Evolutionary conservation across 2,329 filamentous ascomycete species (phyloP).

Genomic region (Pleurostoma richardsiae): DNA sequence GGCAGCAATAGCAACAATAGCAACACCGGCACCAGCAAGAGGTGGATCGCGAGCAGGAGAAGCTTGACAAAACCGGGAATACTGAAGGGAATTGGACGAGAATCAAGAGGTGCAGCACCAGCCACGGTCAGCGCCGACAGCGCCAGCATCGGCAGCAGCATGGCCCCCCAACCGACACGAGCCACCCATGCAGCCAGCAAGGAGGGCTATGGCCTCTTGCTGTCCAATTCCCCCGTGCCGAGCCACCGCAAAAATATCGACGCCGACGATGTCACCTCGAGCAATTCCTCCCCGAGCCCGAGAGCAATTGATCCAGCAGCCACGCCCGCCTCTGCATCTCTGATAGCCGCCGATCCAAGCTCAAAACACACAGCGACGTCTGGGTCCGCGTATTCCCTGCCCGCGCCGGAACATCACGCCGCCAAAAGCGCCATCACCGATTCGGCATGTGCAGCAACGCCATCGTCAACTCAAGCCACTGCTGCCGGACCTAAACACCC

Average conservation of each 20-base stretch:
- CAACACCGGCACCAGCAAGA: background rate
- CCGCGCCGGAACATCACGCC: too few species aligned
- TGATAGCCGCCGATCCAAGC: too few species aligned
- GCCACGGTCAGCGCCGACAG: constrained; percentile 11
- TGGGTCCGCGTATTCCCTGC: too few species aligned
- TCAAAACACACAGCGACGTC: too few species aligned
- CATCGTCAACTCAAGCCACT: too few species aligned
- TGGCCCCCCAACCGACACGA: background rate
- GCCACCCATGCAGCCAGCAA: background rate
- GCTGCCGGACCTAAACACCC: too few species aligned
- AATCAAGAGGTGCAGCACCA: constrained; percentile 1
- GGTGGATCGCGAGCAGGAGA: background rate
- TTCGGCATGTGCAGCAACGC: too few species aligned
- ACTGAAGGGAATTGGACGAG: background rate
- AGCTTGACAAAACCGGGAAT: background rate
- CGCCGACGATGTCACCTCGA: background rate
- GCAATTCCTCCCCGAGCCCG: too few species aligned
- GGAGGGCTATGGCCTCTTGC: background rate
- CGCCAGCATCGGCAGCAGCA: constrained; percentile 6
- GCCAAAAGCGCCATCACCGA: too few species aligned
- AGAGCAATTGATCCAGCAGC: too few species aligned
- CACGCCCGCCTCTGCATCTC: too few species aligned
- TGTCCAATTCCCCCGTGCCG: background rate
- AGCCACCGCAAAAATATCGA: background rate
- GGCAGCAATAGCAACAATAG: background rate